Base-by-base conservation (phyloP, 2,329 filamentous ascomycete species). In the Sclerotinia trifoliorum region DNA sequence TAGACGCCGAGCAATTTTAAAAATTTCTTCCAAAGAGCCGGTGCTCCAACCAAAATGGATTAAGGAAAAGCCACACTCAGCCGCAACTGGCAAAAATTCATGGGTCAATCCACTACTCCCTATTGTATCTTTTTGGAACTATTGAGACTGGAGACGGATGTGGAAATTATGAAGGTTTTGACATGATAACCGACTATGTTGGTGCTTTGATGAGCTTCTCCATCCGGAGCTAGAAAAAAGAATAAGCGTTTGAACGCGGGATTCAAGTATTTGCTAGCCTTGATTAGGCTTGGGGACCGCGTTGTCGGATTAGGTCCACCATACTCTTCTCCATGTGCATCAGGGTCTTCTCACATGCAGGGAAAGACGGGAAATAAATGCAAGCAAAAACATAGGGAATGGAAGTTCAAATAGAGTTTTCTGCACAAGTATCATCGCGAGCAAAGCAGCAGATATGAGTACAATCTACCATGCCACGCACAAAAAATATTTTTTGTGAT, bases 161-260 rank as follows among this genome's bases (percentile, higher is more conserved):
- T 6, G 56, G 39, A 60, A 60, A 60, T 60, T 29, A 46, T 60
- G 56, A 60, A 60, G 56, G 7, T 46, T 60, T 60, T 46, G 24
- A 46, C 15, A 60, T 15, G 0, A 26, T 29, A 55, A 55, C 26
- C 19, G 52, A 55, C 8, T 26, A 46, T 26, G 11, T 58, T 7
- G 24, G 39, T 39, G 17, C 24, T 21, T 29, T 8, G 3, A 21
- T 60, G 42, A 2, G 17, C 10, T 46, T 60, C 24, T 32, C 5
- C 24, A 7, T 29, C 56, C 17, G 24, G 32, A 15, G 39, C 39
- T 46, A 46, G 44, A 26, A 29, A 15, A 15, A 29, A 46, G 8
- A 21, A 21, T 32, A 39, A 29, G 39, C 17, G n/a, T 46, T 11
- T 26, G 8, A 44, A n/a, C 17, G 39, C 24, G 56, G 56, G 39